Evolutionary conservation across 1,139 yeast genomes (phyloP).

Genomic region (Ashbya aceris): DNA sequence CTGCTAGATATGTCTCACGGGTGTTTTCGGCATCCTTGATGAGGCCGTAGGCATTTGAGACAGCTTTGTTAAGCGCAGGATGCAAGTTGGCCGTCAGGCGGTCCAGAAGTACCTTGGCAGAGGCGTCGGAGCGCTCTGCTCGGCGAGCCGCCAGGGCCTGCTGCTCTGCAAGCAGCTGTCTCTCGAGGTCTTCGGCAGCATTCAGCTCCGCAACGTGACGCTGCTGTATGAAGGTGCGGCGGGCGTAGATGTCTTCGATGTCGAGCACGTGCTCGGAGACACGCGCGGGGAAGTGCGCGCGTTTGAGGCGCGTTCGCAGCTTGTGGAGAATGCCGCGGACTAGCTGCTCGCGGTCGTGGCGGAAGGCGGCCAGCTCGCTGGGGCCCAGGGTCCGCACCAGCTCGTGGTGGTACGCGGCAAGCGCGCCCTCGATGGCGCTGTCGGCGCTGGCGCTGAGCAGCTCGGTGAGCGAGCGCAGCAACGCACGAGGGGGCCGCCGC

Average conservation of each 20-base stretch:
- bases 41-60: constrained; percentile 23
- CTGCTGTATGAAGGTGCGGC: constrained; percentile 23
- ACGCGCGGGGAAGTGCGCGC: constrained; percentile 21
- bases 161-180: constrained; percentile 16
- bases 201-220: constrained; percentile 20
- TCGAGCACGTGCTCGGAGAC: constrained; percentile 22
- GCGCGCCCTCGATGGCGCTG: constrained; percentile 17
- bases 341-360: constrained; percentile 16
- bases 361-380: constrained; percentile 12
- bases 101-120: constrained; percentile 11
- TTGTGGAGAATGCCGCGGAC: constrained; percentile 19
- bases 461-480: constrained; percentile 17
- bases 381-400: constrained; percentile 11
- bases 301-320: constrained; percentile 16
- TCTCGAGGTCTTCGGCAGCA: constrained; percentile 19
- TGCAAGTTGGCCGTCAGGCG: constrained; percentile 19
- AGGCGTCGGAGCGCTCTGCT: constrained; percentile 10
- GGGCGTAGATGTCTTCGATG: constrained; percentile 25
- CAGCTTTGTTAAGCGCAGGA: constrained; percentile 22
- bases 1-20: constrained; percentile 10
- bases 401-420: constrained; percentile 17
- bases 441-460: constrained; percentile 21
- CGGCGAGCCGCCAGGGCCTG: constrained; percentile 15
- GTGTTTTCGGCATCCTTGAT: constrained; percentile 11
- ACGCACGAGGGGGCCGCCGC: constrained; percentile 16